phyloP scores from a whole-genome alignment of 1,139 yeast species.

The Saccharomyces hybrid region DNA sequence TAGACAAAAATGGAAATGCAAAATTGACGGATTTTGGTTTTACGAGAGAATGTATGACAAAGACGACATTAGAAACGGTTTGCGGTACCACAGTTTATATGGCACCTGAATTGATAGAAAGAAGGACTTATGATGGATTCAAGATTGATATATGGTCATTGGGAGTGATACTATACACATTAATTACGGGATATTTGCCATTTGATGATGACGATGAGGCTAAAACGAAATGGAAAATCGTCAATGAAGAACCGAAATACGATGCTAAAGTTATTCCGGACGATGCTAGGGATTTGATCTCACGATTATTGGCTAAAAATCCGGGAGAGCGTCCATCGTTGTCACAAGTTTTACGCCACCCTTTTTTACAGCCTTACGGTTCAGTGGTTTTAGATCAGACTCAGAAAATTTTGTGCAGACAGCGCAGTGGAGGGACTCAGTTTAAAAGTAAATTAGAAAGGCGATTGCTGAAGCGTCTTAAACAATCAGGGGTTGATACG shows the following conservation, averaged over 20 bases:
- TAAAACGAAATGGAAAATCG: conserved; percentile 52
- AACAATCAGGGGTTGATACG: conserved; percentile 58
- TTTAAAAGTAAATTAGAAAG: conserved; percentile 60
- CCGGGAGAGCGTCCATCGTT: conserved; percentile 58
- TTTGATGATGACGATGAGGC: conserved; percentile 74
- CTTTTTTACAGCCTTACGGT: conserved; percentile 51
- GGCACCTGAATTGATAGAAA: conserved; percentile 82
- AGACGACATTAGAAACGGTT: conserved; percentile 61
- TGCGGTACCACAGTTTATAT: conserved; percentile 95
- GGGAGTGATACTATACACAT: conserved; percentile 86
- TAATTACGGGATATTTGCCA: conserved; percentile 84
- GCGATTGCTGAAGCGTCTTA: conserved; percentile 54
- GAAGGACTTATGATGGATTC: conserved; percentile 68
- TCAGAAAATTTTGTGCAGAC: conserved; percentile 38
- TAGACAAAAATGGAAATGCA: conserved; percentile 62
- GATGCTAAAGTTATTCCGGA: conserved; percentile 36
- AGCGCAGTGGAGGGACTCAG: conserved; percentile 34
- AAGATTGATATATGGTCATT: conserved; percentile 86
- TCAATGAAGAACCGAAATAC: conserved; percentile 52
- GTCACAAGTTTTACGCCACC: conserved; percentile 52
- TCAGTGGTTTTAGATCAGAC: conserved; percentile 36
- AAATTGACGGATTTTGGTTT: conserved; percentile 91
- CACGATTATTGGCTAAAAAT: conserved; percentile 53
- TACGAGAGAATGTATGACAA: conserved; percentile 65
- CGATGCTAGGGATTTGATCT: conserved; percentile 45